Conservation (phyloP, 192 early-diverging fungal genomes). For the Backusella parvicylindrica region DNA sequence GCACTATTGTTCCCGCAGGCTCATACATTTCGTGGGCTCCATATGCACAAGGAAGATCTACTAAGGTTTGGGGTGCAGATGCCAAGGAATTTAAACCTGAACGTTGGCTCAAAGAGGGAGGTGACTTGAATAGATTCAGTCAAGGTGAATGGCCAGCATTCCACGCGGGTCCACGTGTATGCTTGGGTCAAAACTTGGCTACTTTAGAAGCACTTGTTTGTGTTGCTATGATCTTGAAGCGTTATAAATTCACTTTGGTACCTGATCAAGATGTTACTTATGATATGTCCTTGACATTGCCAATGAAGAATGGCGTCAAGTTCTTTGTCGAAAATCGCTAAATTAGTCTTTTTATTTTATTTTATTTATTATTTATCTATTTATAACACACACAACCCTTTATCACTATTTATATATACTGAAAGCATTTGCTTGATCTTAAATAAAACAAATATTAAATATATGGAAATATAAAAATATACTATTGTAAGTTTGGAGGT, state of each 20-base stretch:
- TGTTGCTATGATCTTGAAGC: constrained; percentile 35
- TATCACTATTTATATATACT: background rate
- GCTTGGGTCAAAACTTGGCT: constrained; percentile 39
- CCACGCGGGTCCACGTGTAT: constrained; percentile 50
- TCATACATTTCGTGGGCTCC: constrained; percentile 45
- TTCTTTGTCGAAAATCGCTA: constrained; percentile 21
- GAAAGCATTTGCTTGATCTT: background rate
- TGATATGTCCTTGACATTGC: constrained; percentile 19
- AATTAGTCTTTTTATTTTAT: background rate
- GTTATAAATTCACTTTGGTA: constrained; percentile 37
- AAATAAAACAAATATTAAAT: background rate
- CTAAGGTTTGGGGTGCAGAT: constrained; percentile 62
- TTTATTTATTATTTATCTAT: background rate
- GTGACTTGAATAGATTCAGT: constrained; percentile 26
- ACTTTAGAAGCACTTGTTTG: constrained; percentile 42
- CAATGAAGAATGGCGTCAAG: constrained; percentile 31
- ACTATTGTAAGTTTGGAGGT: background rate
- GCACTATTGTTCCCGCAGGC: constrained; percentile 48
- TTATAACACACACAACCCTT: background rate
- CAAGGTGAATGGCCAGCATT: constrained; percentile 53
- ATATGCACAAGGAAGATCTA: constrained; percentile 49
- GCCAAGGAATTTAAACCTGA: constrained; percentile 61
- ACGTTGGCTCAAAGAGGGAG: constrained; percentile 53
- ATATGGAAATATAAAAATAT: background rate
- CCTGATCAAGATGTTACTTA: constrained; percentile 32